A percentile compares a stretch with the other conserved stretches of the same genome.
These are phyloP conservation scores for Phytophthora podocarpi DNA, from an alignment of 352 stramenopile genomes.

Conservation along the genomic window DNA sequence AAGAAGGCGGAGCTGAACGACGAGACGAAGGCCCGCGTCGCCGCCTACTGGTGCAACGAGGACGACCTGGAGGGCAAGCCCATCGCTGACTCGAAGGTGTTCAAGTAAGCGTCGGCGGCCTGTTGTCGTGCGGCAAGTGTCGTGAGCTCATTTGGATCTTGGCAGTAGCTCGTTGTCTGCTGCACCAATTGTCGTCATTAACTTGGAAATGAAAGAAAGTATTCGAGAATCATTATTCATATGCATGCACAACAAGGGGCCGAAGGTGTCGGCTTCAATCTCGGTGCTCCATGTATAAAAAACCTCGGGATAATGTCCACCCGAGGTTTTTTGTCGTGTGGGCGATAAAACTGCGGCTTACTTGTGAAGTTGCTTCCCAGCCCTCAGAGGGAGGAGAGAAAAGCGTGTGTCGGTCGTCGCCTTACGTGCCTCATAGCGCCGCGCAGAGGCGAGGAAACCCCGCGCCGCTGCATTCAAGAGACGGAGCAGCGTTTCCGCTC, in stretches of 20 bases:
- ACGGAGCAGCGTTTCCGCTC: constrained; percentile 3
- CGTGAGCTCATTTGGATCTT: background rate
- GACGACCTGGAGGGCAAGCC: constrained; percentile 88
- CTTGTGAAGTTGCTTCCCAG: constrained; percentile 36
- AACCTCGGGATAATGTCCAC: constrained; percentile 6
- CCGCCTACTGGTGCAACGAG: constrained; percentile 90
- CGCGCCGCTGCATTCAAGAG: background rate
- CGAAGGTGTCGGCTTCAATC: background rate
- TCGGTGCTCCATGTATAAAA: constrained; percentile 12
- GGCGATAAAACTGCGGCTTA: constrained; percentile 15
- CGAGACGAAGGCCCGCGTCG: constrained; percentile 78
- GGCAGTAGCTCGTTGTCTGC: background rate
- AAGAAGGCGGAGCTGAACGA: constrained; percentile 77
- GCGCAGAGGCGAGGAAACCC: constrained; percentile 8
- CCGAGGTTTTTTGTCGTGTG: constrained; percentile 22
- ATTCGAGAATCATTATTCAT: background rate
- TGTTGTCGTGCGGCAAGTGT: constrained; percentile 10
- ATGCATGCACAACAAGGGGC: too few relatives aligned
- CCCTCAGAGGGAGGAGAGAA: constrained; percentile 28
- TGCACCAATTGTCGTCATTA: constrained; percentile 7
- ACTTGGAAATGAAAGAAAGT: constrained; percentile 30
- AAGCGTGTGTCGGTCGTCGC: constrained; percentile 18
- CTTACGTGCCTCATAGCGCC: constrained; percentile 11
- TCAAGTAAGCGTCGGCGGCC: too few relatives aligned
- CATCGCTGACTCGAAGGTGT: constrained; percentile 93